These are phyloP conservation scores for Leccinum imitatum DNA, from an alignment of 768 basidiomycete genomes.

Conservation along the genomic window DNA sequence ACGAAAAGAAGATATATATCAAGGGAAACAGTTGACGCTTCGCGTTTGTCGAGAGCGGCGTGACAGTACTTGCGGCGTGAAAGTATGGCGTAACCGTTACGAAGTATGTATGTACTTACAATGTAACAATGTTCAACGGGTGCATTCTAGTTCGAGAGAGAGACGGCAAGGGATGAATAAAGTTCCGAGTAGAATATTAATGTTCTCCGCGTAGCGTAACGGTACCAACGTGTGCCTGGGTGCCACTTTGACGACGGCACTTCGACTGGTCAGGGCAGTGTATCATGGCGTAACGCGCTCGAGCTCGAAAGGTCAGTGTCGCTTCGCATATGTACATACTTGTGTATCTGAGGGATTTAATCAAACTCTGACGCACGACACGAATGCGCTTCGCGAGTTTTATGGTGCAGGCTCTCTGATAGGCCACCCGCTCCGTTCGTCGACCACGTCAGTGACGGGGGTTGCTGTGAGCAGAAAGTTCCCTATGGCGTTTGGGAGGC, in stretches of 20 bases:
- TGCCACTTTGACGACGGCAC: constrained; percentile 4
- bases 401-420: background rate
- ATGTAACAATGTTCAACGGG: too few relatives aligned
- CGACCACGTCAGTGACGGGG: background rate
- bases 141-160: background rate
- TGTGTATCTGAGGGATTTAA: background rate
- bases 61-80: background rate
- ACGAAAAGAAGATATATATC: background rate
- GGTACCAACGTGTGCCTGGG: constrained; percentile 8
- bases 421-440: background rate
- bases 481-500: background rate
- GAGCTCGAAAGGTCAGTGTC: background rate
- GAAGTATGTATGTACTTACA: too few relatives aligned
- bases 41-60: background rate
- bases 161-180: constrained; percentile 14
- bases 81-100: background rate
- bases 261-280: background rate
- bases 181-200: constrained; percentile 10
- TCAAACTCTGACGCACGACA: background rate
- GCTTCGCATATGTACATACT: background rate
- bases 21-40: background rate
- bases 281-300: background rate
- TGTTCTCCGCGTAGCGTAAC: constrained; percentile 15
- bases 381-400: background rate
- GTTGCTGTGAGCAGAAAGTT: background rate